Conservation (phyloP, 2,329 filamentous ascomycete genomes). For the Rachicladosporium sp. region DNA sequence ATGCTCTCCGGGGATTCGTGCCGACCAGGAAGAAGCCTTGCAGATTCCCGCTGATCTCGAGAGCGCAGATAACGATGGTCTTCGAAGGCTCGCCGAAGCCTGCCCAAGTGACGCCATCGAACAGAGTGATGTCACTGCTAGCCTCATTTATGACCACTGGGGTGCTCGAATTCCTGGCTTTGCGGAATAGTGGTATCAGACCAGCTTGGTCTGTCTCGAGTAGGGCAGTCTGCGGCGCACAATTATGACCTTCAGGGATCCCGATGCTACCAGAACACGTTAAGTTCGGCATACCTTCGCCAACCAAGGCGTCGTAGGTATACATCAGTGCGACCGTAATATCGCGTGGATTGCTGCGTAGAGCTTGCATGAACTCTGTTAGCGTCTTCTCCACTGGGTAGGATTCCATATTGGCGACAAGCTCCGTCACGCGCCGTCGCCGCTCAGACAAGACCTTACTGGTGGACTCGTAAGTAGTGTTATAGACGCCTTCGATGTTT, state of each 20-base stretch:
- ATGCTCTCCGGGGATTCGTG: conserved; percentile 12
- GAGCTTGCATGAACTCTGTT: conserved; percentile 5
- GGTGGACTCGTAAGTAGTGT: conserved; percentile 13
- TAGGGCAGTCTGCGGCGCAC: conserved; percentile 1
- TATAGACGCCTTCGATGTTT: conserved; percentile 12
- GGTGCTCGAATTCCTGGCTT: too few relatives aligned
- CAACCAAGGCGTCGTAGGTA: conserved; percentile 8
- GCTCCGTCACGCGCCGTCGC: conserved; percentile 7
- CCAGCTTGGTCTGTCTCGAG: neutral
- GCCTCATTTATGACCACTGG: too few relatives aligned
- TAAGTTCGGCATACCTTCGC: conserved; percentile 2
- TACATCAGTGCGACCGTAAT: conserved; percentile 10
- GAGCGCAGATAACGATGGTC: conserved; percentile 7
- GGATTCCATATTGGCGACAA: conserved; percentile 5
- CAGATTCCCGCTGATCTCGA: conserved; percentile 6
- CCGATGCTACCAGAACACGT: conserved; percentile 6
- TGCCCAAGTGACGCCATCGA: conserved; percentile 12
- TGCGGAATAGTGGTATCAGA: too few relatives aligned
- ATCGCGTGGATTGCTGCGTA: conserved; percentile 9
- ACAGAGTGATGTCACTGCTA: neutral
- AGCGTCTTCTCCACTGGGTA: conserved; percentile 7
- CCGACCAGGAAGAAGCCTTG: conserved; percentile 15
- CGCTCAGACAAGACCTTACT: conserved; percentile 8
- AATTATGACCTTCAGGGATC: conserved; percentile 6
- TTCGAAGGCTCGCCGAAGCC: conserved; percentile 12